Evolutionary conservation across 257 asterid species (phyloP).

Genomic region (Nicotiana otophora): DNA sequence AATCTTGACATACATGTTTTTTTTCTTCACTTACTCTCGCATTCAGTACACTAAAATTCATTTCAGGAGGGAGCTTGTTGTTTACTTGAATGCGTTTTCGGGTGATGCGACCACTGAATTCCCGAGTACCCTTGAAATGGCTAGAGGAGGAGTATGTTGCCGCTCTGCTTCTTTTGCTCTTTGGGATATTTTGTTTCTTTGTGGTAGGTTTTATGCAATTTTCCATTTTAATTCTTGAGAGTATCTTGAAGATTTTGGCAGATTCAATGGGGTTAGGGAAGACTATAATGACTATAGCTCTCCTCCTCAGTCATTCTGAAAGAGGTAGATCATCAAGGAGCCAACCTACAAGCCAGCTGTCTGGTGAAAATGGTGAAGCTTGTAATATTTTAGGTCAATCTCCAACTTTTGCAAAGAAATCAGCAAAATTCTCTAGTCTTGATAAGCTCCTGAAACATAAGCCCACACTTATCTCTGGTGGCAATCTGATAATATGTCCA

Average conservation of each 20-base stretch:
- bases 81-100: constrained; percentile 81
- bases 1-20: constrained; percentile 13
- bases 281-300: constrained; percentile 91
- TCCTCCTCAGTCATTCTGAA: constrained; percentile 67
- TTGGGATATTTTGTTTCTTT: not conserved
- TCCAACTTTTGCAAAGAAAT: constrained; percentile 43
- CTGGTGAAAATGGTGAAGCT: constrained; percentile 36
- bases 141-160: constrained; percentile 94
- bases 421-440: constrained; percentile 49
- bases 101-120: constrained; percentile 89
- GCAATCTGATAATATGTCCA: constrained; percentile 89
- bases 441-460: constrained; percentile 59
- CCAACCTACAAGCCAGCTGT: constrained; percentile 36
- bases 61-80: constrained; percentile 69
- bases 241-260: constrained; percentile 75
- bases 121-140: constrained; percentile 91
- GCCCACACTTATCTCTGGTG: constrained; percentile 52
- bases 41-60: constrained; percentile 11
- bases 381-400: constrained; percentile 36
- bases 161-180: constrained; percentile 23
- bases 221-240: constrained; percentile 25
- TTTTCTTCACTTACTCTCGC: constrained; percentile 2
- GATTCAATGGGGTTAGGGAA: constrained; percentile 99
- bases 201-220: constrained; percentile 3
- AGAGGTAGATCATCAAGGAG: constrained; percentile 49